These are phyloP conservation scores for Falciphora oryzae DNA, from an alignment of 2,329 filamentous ascomycete species.

Conservation along the genomic window DNA sequence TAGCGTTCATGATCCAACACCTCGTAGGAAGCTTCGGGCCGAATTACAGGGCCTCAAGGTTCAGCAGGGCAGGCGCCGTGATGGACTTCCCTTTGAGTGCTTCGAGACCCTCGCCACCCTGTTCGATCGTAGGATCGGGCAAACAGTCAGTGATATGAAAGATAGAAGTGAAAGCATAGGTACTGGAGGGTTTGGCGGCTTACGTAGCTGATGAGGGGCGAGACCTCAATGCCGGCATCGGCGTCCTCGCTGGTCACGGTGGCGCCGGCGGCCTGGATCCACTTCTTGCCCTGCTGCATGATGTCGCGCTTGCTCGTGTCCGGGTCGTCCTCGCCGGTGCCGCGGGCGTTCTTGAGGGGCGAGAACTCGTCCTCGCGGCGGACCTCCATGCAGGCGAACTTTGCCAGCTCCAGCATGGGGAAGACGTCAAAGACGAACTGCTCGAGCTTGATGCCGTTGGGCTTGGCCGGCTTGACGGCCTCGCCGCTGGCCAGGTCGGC, in stretches of 20 bases:
- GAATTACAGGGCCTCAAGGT: constrained; percentile 18
- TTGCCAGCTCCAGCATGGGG: constrained; percentile 74
- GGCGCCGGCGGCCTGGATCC: constrained; percentile 74
- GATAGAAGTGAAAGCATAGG: neutral
- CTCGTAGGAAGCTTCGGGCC: neutral
- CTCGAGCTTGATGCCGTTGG: constrained; percentile 98
- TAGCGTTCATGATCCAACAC: neutral
- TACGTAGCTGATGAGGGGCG: constrained; percentile 92
- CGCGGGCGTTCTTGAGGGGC: constrained; percentile 83
- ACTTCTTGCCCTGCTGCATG: constrained; percentile 81
- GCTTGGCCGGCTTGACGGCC: constrained; percentile 83
- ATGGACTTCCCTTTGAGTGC: constrained; percentile 47
- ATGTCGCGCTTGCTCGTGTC: constrained; percentile 91
- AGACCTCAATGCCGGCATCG: constrained; percentile 75
- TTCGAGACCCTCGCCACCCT: constrained; percentile 60
- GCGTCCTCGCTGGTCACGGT: constrained; percentile 60
- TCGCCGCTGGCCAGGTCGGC: constrained; percentile 72
- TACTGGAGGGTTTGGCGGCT: constrained; percentile 36
- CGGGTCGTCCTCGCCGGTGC: constrained; percentile 85
- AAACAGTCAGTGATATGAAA: constrained; percentile 6
- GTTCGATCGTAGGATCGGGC: constrained; percentile 14
- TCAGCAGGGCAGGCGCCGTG: constrained; percentile 45
- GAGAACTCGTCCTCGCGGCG: constrained; percentile 97
- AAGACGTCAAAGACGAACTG: constrained; percentile 99
- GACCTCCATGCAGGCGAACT: constrained; percentile 95